These are phyloP conservation scores for Plasmodium reichenowi DNA, from an alignment of 169 alveolate species.

Conservation along the genomic window DNA sequence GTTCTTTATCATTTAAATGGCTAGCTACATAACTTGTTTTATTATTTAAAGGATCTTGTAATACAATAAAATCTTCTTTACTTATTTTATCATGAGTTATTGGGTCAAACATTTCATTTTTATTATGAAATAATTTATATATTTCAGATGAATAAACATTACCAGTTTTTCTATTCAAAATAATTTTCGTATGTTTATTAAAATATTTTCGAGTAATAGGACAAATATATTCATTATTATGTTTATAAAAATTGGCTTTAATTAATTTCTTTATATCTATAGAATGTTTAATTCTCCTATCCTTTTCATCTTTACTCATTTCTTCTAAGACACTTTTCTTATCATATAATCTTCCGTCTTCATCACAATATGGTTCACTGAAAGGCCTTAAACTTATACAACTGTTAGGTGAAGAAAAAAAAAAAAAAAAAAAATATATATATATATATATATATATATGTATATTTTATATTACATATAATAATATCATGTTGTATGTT, in stretches of 20 bases:
- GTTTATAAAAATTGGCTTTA: constrained; percentile 88
- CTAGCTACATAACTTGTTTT: neutral
- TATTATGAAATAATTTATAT: constrained; percentile 48
- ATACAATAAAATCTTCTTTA: constrained; percentile 80
- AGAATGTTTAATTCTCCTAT: constrained; percentile 11
- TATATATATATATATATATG: neutral
- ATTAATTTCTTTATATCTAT: constrained; percentile 89
- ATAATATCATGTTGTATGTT: neutral
- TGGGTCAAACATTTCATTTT: constrained; percentile 72
- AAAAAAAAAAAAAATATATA: neutral
- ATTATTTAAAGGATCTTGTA: constrained; percentile 80
- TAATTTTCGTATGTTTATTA: constrained; percentile 91
- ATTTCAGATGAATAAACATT: constrained; percentile 90
- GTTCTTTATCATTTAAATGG: constrained; percentile 1
- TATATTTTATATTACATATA: neutral
- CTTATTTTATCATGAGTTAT: constrained; percentile 76
- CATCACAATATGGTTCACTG: constrained; percentile 72
- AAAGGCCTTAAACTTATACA: constrained; percentile 72
- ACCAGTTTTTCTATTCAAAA: constrained; percentile 91
- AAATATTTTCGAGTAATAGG: constrained; percentile 93
- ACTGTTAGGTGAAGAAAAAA: constrained; percentile 6
- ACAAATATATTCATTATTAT: constrained; percentile 91
- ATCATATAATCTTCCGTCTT: constrained; percentile 71
- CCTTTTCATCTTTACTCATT: constrained; percentile 26
- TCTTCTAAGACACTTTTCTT: constrained; percentile 69